Evolutionary conservation across 2,329 filamentous ascomycete genomes (phyloP), one percentile per base, ranked within the genome.

Genomic region (Alternaria metachromatica): DNA sequence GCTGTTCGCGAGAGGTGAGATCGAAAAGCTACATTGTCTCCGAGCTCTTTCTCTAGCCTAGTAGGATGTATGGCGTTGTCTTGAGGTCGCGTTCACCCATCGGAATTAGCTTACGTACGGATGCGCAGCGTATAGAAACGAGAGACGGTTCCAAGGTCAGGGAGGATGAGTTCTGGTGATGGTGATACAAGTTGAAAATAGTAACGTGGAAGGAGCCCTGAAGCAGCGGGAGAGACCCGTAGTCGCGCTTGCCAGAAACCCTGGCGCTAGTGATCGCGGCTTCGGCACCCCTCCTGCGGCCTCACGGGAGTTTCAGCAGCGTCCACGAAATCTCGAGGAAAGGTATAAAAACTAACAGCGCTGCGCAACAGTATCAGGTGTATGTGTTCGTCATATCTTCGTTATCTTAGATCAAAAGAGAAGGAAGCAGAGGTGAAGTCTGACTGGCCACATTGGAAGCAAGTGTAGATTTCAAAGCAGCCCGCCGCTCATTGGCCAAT

Each of bases 231-330:
- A 21, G 45, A 21, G 8, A 21, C 20, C 18, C 13, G 44, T 41
- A 51, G 25, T 45, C 33, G 44, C 57, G 56, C 60, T 60, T 60
- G 20, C 45, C 59, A 23, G 21, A 33, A 26, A 28, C 55, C n/a
- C 20, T 21, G 25, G 44, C 45, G 20, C 44, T 60, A 63, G 60
- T 37, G 56, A 4, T 37, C 37, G 33, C 49, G 50, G 53, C 41
- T 60, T 63, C 60, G 60, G 60, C 60, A 63, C 60, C 60, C 60
- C 60, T 63, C 60, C 28, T 48, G 41, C 37, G 37, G 33, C 55
- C 54, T 57, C 37, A 15, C 53, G 53, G 53, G 21, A 50, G 58
- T 57, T 57, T 61, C 58, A 56, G 28, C 30, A 9, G n/a, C 44
- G 49, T 45, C 18, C 21, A 26, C 23, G 20, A 50, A 28, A 28